Evolutionary conservation across 192 early-diverging fungal genomes (phyloP), one percentile per base, ranked within the genome.

Genomic region (Coemansia sp.): DNA sequence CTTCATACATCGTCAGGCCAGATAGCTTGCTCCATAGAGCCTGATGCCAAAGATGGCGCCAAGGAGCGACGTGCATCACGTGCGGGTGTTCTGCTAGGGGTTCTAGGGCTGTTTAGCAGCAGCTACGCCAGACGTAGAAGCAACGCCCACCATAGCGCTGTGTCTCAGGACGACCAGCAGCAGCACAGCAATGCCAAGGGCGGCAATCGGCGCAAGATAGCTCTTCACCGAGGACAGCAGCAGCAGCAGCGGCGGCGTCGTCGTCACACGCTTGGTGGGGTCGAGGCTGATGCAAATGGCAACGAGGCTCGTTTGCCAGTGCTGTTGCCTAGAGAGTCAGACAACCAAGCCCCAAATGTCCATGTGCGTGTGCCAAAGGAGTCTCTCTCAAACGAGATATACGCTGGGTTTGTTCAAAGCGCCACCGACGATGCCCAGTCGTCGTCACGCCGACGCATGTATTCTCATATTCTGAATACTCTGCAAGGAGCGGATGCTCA

Each of bases 371-470:
- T 69, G 40, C 63, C 72, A 6, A 37, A 38, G 42, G 66, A 58
- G 26, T 59, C 77, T 23, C 69, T 79, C 18, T 72, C 78, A 3
- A 59, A 61, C 11, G 73, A 67, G 38, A 69, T 81, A 9, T 72
- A 57, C 38, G 69, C 56, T 10, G 61, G 64, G n/a, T 75, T 81
- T 53, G 73, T 63, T 19, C 61, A 62, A 38, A 66, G 41, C 32
- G 64, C 78, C 4, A 47, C 56, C n/a, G 67, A 69, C 11, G 44
- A 63, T 13, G 65, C 69, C 6, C 69, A 57, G 63, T 81, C 73
- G 41, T 71, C 78, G 13, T 68, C 69, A 3, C 70, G 68, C 57
- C 57, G 61, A 10, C 78, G 73, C 50, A 71, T 81, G 61, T 81
- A 81, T 53, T 54, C 78, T 9, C 62, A 81, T 50, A 57, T 72